phyloP scores from a whole-genome alignment of 306 rosid genomes.

The Corylus heterophylla region DNA sequence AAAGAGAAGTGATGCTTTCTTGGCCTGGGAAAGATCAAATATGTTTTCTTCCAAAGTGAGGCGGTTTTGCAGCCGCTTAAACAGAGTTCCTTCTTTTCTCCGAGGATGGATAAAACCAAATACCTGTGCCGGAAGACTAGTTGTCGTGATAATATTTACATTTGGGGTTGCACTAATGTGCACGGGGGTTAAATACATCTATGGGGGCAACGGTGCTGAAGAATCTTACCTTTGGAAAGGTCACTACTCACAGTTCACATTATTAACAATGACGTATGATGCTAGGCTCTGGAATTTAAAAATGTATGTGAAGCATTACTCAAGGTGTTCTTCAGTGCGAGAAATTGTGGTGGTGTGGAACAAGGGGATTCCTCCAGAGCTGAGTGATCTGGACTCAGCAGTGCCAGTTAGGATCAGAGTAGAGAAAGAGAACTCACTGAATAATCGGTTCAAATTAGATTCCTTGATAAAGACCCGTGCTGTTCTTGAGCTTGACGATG shows the following conservation, averaged over 20 bases:
- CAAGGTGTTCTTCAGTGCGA: slow-evolving; percentile 86
- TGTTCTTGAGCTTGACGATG: slow-evolving; percentile 97
- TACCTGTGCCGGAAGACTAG: slow-evolving; percentile 74
- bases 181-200: slow-evolving; percentile 63
- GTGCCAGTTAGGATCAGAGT: slow-evolving; percentile 84
- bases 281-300: slow-evolving; percentile 97
- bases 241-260: slow-evolving; percentile 86
- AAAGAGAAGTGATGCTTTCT: slow-evolving; percentile 50
- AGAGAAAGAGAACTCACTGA: slow-evolving; percentile 80
- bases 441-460: slow-evolving; percentile 79
- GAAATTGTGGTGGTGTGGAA: slow-evolving; percentile 99
- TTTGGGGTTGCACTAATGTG: slow-evolving; percentile 80
- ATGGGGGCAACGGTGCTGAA: slow-evolving; percentile 93
- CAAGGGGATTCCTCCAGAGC: slow-evolving; percentile 84
- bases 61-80: slow-evolving; percentile 83
- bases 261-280: slow-evolving; percentile 92
- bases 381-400: slow-evolving; percentile 74
- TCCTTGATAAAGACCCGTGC: slow-evolving; percentile 80
- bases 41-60: slow-evolving; percentile 57
- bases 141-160: slow-evolving; percentile 57
- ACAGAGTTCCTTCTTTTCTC: slow-evolving; percentile 61
- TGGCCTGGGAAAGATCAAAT: slow-evolving; percentile 76
- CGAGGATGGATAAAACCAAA: slow-evolving; percentile 73
- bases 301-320: slow-evolving; percentile 88
- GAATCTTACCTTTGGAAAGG: slow-evolving; percentile 76